A percentile compares a stretch with the other conserved stretches of the same genome.
These are phyloP conservation scores for Kodamaea restingae DNA, from an alignment of 805 yeast species.

Conservation along the genomic window DNA sequence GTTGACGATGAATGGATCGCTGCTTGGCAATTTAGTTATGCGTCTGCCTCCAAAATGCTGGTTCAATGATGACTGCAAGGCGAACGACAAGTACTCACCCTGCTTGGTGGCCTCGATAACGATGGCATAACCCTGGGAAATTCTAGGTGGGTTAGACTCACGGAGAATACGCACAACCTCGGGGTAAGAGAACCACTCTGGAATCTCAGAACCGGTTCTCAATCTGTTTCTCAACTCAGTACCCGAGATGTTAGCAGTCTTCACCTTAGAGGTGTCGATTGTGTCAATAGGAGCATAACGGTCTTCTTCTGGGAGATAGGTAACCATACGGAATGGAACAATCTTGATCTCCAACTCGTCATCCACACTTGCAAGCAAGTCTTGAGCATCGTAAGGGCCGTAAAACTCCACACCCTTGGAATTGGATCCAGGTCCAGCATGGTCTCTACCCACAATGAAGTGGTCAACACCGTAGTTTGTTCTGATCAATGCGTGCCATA, in stretches of 20 bases:
- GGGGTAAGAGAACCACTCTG: constrained; percentile 96
- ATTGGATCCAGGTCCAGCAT: constrained; percentile 91
- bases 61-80: constrained; percentile 84
- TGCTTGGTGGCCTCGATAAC: constrained; percentile 51
- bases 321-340: constrained; percentile 96
- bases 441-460: constrained; percentile 96
- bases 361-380: constrained; percentile 68
- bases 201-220: constrained; percentile 82
- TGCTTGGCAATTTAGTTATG: constrained; percentile 49
- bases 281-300: constrained; percentile 94
- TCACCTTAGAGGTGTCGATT: constrained; percentile 65
- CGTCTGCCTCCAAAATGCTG: constrained; percentile 85
- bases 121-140: constrained; percentile 81
- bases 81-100: constrained; percentile 58
- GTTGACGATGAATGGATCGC: constrained; percentile 59
- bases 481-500: constrained; percentile 96
- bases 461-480: constrained; percentile 96
- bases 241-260: constrained; percentile 89
- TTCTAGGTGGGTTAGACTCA: constrained; percentile 90
- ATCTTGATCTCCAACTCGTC: constrained; percentile 83
- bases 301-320: constrained; percentile 92
- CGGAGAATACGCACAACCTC: constrained; percentile 90
- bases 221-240: constrained; percentile 88
- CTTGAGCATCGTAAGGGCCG: constrained; percentile 97
- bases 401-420: constrained; percentile 91